These are phyloP conservation scores for Coemansia sp. DNA, from an alignment of 192 early-diverging fungal genomes.

Conservation along the genomic window DNA sequence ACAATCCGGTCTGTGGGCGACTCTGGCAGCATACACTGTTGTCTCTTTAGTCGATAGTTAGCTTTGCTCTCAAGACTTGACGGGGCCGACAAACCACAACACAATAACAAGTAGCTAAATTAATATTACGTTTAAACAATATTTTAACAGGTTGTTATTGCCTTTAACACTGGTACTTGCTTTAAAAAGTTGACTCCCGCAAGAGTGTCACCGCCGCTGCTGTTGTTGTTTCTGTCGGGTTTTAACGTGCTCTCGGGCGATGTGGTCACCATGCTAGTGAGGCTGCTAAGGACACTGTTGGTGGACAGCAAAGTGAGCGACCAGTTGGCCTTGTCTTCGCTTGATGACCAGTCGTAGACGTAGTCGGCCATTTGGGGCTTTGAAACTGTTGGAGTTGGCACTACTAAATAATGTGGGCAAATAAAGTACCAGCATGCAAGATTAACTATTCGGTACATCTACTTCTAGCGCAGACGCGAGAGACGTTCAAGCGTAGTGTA, in stretches of 20 bases:
- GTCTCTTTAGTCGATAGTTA: neutral
- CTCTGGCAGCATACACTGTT: neutral
- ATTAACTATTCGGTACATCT: too few species aligned
- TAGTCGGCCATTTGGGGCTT: neutral
- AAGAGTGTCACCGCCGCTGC: conserved; percentile 12
- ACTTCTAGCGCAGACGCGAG: too few species aligned
- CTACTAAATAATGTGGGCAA: neutral
- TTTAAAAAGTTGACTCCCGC: neutral
- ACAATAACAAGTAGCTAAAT: too few species aligned
- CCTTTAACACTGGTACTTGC: neutral
- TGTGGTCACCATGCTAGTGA: conserved; percentile 13
- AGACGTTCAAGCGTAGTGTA: neutral
- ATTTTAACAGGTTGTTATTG: too few species aligned
- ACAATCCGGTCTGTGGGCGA: conserved; percentile 5
- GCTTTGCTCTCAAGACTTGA: neutral
- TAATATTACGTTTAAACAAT: too few species aligned
- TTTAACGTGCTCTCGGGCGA: conserved; percentile 5
- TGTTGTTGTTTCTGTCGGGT: neutral
- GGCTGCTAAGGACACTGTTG: conserved; percentile 2
- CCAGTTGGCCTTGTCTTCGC: conserved; percentile 19
- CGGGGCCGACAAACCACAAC: neutral
- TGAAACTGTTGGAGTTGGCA: neutral
- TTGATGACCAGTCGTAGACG: conserved; percentile 17
- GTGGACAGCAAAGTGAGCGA: conserved; percentile 16
- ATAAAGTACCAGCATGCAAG: too few species aligned